Percentiles rank a stretch among this genome's conserved stretches.
These are phyloP conservation scores for Leccinum arenicola DNA, from an alignment of 768 basidiomycete genomes.

Conservation along the genomic window DNA sequence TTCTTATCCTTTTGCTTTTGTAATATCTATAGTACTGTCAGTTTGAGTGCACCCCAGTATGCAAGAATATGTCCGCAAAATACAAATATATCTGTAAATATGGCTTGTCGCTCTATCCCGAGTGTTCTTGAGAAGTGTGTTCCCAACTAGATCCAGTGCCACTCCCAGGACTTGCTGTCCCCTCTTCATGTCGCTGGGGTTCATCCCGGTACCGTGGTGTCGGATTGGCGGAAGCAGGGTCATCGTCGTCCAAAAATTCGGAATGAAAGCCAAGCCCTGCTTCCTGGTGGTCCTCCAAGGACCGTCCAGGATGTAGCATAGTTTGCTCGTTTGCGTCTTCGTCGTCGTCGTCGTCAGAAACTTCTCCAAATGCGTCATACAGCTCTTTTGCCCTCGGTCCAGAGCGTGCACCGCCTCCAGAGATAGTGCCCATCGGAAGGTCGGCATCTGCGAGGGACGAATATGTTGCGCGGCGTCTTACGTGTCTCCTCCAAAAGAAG, in stretches of 20 bases:
- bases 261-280: slow-evolving; percentile 63
- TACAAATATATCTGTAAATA: slow-evolving; percentile 19
- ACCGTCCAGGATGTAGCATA: slow-evolving; percentile 44
- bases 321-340: slow-evolving; percentile 76
- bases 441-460: slow-evolving; percentile 62
- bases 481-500: slow-evolving; percentile 78
- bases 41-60: slow-evolving; percentile 14
- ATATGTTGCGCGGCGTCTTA: slow-evolving; percentile 46
- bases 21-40: slow-evolving; percentile 9
- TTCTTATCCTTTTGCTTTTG: not conserved
- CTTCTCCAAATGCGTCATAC: slow-evolving; percentile 95
- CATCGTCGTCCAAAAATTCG: slow-evolving; percentile 82
- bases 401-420: slow-evolving; percentile 34
- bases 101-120: slow-evolving; percentile 11
- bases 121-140: slow-evolving; percentile 50
- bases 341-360: slow-evolving; percentile 80
- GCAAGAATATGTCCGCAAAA: slow-evolving; percentile 19
- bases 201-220: slow-evolving; percentile 50
- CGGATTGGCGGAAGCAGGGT: slow-evolving; percentile 35
- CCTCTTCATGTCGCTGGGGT: slow-evolving; percentile 32
- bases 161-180: slow-evolving; percentile 34
- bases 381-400: slow-evolving; percentile 76
- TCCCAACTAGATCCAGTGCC: slow-evolving; percentile 70
- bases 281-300: slow-evolving; percentile 33
- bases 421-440: slow-evolving; percentile 73